Base-by-base conservation (phyloP, 2,329 filamentous ascomycete genomes). In the Fusarium metavorans region DNA sequence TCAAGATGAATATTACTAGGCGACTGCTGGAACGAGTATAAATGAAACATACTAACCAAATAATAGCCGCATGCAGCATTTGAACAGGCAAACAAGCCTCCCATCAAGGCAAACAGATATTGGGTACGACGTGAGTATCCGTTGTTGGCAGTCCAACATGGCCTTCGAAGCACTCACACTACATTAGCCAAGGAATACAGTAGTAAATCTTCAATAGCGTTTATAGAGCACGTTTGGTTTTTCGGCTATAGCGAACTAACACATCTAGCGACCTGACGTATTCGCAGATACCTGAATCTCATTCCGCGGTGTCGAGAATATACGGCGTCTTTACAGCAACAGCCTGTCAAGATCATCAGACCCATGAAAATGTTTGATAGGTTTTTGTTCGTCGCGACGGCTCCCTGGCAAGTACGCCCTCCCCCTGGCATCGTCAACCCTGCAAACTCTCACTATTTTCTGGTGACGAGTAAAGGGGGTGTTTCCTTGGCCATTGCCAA, bases 161-260 rank as follows among this genome's bases (percentile, higher is more conserved):
- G 18, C 37, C 48, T 23, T 30, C 20, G 14, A 35, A 32, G 14
- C 11, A 54, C 52, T 23, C 32, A 34, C 16, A 32, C 45, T 20
- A 9, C 18, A 32, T 13, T 27, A 18, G 16, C 16, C 30, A 56
- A 32, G 20, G 20, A n/a, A 37, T 20, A 10, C 20, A 54, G 20
- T 13, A 20, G 5, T 35, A 23, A 25, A 20, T 11, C 11, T 50
- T 61, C n/a, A 14, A 57, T 66, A 39, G 27, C 48, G 25, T 68
- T 43, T 20, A 39, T 35, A 37, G 14, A 56, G 18, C 63, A 14
- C 63, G 43, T 54, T 68, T 73, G 48, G 57, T 27, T 66, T 57
- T 72, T 23, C 39, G 63, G 56, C 43, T 74, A 72, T 41, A 71
- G 34, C 43, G 14, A 48, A 59, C 59, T 59, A 60, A 58, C 50